Base-by-base conservation (phyloP, 441 rosid genomes). In the Corymbia citriodora region DNA sequence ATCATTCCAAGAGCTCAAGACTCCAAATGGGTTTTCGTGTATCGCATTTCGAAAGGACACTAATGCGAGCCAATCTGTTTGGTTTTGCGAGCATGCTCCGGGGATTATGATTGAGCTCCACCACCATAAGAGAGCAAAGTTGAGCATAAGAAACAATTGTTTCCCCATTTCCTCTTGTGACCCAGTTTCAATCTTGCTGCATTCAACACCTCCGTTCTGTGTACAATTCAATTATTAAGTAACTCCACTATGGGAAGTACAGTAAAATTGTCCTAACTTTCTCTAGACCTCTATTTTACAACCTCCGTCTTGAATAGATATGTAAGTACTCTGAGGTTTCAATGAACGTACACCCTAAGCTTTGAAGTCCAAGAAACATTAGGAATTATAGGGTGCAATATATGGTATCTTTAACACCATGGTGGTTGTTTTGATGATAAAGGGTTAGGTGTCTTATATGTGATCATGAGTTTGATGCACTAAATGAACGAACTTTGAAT, bases 11-110 rank as follows among this genome's bases (percentile, higher is more conserved):
- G 65, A 59, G n/a, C 8, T 59, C 15, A 59, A 25, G n/a, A 27
- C 65, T 59, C n/a, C 65, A 27, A 11, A 59, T 10, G n/a, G n/a
- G 7, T 59, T n/a, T 25, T 59, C 7, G 7, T 27, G 3, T 10
- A 27, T 11, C 0, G n/a, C 65, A 1, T 59, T 25, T 59, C 3
- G 10, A 15, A 59, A 59, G n/a, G 65, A 59, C 1, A 1, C 65
- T 59, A 59, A 59, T 1, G 65, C n/a, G 2, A 59, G n/a, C 65
- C n/a, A 4, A 59, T 59, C 65, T 3, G n/a, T 59, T 59, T 59
- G 65, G n/a, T 59, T 59, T 59, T 59, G 65, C 1, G 65, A 59
- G 65, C 15, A 59, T 2, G n/a, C 1, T 0, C n/a, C 31, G 7
- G n/a, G 15, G 15, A 3, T 59, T 3, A 11, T 2, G 25, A 55